A percentile compares a stretch with the other conserved stretches of the same genome.
Evolutionary conservation across 306 rosid genomes (phyloP).

Genomic region (Purshia tridentata): DNA sequence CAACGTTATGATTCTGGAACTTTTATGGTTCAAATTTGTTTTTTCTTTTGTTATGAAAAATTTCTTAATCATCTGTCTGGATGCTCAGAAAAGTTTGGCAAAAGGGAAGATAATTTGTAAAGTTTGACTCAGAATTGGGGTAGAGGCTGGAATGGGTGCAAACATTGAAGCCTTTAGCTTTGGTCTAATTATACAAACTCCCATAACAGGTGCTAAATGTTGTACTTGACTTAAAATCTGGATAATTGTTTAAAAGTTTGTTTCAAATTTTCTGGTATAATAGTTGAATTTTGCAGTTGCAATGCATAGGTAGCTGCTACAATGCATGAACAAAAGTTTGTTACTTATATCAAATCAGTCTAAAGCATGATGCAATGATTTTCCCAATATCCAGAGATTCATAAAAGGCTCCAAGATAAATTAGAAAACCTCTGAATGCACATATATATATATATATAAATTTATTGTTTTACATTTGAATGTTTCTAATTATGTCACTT

Average conservation of each 20-base stretch:
- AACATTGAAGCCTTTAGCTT: neutral
- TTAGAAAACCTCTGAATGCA: too few species aligned
- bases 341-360: neutral
- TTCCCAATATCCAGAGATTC: neutral
- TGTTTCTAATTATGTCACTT: constrained; percentile 7
- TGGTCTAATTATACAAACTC: neutral
- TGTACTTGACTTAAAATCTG: neutral
- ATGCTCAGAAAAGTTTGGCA: neutral
- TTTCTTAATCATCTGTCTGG: too few species aligned
- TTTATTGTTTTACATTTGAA: neutral
- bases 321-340: neutral
- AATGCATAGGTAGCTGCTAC: neutral
- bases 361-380: neutral
- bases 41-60: neutral
- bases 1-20: constrained; percentile 57
- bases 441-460: too few species aligned
- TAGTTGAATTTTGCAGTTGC: neutral
- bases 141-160: neutral
- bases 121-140: neutral
- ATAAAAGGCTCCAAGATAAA: too few species aligned
- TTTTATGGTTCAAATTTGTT: neutral
- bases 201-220: neutral
- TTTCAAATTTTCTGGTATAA: neutral
- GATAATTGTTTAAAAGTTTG: neutral
- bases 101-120: too few species aligned